Percentiles rank a stretch among this genome's conserved stretches.
Evolutionary conservation across 169 alveolate genomes (phyloP).

Genomic region (Neospora caninum): DNA sequence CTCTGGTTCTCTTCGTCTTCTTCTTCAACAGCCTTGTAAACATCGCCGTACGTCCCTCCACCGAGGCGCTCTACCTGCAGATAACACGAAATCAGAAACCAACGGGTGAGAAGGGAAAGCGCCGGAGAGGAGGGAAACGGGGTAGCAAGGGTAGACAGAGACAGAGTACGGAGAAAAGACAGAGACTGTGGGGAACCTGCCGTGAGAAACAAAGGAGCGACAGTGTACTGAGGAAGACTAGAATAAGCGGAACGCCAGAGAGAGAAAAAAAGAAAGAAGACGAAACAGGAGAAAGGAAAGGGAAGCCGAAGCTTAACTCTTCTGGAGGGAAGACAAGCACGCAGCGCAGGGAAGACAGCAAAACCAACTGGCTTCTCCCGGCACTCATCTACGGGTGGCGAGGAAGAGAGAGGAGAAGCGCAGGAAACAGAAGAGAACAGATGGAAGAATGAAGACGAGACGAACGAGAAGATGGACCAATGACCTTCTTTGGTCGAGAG

Average conservation of each 20-base stretch:
- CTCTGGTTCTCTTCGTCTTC: conserved; percentile 20
- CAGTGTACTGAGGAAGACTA: no score
- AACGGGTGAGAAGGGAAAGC: not conserved
- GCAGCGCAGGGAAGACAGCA: no score
- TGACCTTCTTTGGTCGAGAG: no score
- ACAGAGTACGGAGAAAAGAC: not conserved
- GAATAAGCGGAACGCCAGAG: not conserved
- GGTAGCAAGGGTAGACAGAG: not conserved
- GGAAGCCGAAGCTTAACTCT: not conserved
- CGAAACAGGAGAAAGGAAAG: not conserved
- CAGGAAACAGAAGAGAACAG: not conserved
- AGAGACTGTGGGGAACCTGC: not conserved
- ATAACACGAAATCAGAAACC: not conserved
- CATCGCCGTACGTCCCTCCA: conserved; percentile 93
- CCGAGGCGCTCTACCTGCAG: conserved; percentile 79
- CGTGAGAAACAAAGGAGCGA: no score
- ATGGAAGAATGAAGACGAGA: no score
- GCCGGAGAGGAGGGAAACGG: not conserved
- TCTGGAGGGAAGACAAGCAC: no score
- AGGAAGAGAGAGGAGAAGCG: not conserved
- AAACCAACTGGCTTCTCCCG: no score
- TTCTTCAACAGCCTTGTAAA: conserved; percentile 83
- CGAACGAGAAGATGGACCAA: no score
- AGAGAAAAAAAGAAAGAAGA: not conserved
- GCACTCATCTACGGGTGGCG: not conserved